Conservation (phyloP, 2,329 filamentous ascomycete genomes). For the Claviceps humidiphila region DNA sequence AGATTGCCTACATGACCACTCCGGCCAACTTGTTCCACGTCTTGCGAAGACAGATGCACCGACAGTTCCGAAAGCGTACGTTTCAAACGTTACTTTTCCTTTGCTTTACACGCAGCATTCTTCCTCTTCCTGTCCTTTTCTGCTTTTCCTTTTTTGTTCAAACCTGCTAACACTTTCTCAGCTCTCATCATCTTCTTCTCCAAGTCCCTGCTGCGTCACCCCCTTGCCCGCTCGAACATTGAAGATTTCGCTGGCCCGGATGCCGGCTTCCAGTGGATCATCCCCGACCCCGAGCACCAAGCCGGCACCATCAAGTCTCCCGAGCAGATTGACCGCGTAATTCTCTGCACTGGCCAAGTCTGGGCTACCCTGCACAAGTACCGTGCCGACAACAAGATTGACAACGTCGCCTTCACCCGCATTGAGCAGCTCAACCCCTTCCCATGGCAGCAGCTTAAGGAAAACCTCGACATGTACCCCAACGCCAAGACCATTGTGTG, state of each 20-base stretch:
- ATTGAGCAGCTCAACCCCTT: slow-evolving; percentile 98
- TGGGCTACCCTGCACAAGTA: slow-evolving; percentile 84
- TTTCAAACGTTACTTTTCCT: not conserved
- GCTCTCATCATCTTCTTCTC: slow-evolving; percentile 97
- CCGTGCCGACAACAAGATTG: slow-evolving; percentile 73
- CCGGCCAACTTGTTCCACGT: slow-evolving; percentile 95
- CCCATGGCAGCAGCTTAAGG: slow-evolving; percentile 92
- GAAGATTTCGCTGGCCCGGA: slow-evolving; percentile 77
- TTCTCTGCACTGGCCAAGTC: slow-evolving; percentile 90
- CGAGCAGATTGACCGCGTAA: slow-evolving; percentile 84
- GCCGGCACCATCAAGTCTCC: slow-evolving; percentile 59
- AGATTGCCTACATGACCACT: slow-evolving; percentile 94
- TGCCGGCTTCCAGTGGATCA: slow-evolving; percentile 94
- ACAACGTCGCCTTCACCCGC: slow-evolving; percentile 85
- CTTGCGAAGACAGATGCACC: slow-evolving; percentile 92
- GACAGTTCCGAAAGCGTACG: slow-evolving; percentile 96
- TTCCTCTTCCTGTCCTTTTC: not conserved
- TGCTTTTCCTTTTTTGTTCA: not conserved
- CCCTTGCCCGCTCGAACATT: slow-evolving; percentile 74
- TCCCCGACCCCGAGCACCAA: slow-evolving; percentile 77
- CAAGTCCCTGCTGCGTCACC: slow-evolving; percentile 90
- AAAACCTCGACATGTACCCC: slow-evolving; percentile 93
- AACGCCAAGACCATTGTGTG: slow-evolving; percentile 97
- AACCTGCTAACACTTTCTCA: slow-evolving; percentile 19
- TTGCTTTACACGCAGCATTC: not conserved